These are phyloP conservation scores for Iodosphaeria phyllophila DNA, from an alignment of 2,329 filamentous ascomycete species.

Conservation along the genomic window DNA sequence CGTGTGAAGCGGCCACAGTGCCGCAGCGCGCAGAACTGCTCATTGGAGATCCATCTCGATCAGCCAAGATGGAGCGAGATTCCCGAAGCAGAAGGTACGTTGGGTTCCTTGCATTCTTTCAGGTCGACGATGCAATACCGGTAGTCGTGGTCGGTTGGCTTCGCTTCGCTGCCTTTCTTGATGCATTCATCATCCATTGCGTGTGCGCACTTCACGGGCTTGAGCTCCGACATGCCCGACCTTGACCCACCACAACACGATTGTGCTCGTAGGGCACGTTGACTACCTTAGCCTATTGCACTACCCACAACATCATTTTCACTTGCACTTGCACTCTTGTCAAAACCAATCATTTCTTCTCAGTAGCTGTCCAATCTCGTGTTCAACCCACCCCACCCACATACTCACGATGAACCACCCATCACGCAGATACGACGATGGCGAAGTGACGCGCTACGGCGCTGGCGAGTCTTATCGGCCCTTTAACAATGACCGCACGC, in stretches of 20 bases:
- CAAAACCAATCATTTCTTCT: too few species aligned
- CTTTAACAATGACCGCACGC: slow-evolving; percentile 31
- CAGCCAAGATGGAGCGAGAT: slow-evolving; percentile 11
- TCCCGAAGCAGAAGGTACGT: slow-evolving; percentile 14
- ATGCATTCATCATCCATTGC: neutral
- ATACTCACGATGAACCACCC: neutral
- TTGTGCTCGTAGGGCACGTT: too few species aligned
- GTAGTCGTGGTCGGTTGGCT: neutral
- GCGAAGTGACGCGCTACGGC: slow-evolving; percentile 41
- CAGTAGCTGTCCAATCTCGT: too few species aligned
- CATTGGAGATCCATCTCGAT: neutral
- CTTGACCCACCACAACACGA: too few species aligned
- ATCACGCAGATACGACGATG: slow-evolving; percentile 39
- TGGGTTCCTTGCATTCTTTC: too few species aligned
- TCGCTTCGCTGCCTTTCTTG: neutral
- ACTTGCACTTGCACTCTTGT: too few species aligned
- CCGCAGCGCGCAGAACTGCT: neutral
- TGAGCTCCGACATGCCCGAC: too few species aligned
- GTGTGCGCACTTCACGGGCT: too few species aligned
- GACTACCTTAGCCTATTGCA: too few species aligned
- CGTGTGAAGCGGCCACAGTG: neutral
- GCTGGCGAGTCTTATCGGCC: slow-evolving; percentile 43
- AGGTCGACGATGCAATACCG: too few species aligned
- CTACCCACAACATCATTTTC: too few species aligned
- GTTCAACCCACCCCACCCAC: too few species aligned